Percentiles rank a stretch among this genome's conserved stretches.
These are phyloP conservation scores for Tuctoria greenei DNA, from an alignment of 176 grass and related monocot genomes.

Conservation along the genomic window DNA sequence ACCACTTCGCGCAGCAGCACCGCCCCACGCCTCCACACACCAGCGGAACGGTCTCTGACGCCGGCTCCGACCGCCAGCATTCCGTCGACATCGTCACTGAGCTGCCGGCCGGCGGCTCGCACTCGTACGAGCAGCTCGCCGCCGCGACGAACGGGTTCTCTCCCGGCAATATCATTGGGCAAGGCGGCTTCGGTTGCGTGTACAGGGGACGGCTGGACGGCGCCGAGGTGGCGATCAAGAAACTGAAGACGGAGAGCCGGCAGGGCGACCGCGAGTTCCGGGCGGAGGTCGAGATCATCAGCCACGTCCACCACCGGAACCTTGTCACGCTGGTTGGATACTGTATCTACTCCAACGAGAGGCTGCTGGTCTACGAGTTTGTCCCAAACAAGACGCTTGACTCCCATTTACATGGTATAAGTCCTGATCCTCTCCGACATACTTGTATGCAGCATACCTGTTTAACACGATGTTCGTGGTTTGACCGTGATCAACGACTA, in stretches of 20 bases:
- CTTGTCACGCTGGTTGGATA: slow-evolving; percentile 38
- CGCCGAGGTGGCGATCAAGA: slow-evolving; percentile 40
- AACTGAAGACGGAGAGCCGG: slow-evolving; percentile 35
- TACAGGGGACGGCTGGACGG: slow-evolving; percentile 41
- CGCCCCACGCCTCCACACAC: slow-evolving; percentile 16
- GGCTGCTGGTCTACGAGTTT: slow-evolving; percentile 54
- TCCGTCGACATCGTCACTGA: slow-evolving; percentile 29
- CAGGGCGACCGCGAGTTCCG: slow-evolving; percentile 55
- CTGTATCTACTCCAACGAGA: slow-evolving; percentile 38
- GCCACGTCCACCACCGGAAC: slow-evolving; percentile 48
- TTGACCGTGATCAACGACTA: neutral
- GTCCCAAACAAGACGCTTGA: slow-evolving; percentile 47
- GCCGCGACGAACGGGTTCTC: slow-evolving; percentile 46
- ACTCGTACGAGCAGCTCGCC: slow-evolving; percentile 43
- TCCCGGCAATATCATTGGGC: slow-evolving; percentile 34
- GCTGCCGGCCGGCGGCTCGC: slow-evolving; percentile 13
- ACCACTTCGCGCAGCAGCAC: slow-evolving; percentile 14
- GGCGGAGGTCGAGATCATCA: slow-evolving; percentile 53
- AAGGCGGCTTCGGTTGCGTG: slow-evolving; percentile 50
- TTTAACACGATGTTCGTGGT: neutral
- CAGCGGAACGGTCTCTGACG: slow-evolving; percentile 27
- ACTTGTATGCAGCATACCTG: neutral
- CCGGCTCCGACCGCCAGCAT: neutral
- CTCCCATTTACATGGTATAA: slow-evolving; percentile 38
- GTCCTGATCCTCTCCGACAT: neutral